A percentile compares a stretch with the other conserved stretches of the same genome.
These are phyloP conservation scores for Arxiozyma slooffiae DNA, from an alignment of 1,139 yeast species.

Conservation along the genomic window DNA sequence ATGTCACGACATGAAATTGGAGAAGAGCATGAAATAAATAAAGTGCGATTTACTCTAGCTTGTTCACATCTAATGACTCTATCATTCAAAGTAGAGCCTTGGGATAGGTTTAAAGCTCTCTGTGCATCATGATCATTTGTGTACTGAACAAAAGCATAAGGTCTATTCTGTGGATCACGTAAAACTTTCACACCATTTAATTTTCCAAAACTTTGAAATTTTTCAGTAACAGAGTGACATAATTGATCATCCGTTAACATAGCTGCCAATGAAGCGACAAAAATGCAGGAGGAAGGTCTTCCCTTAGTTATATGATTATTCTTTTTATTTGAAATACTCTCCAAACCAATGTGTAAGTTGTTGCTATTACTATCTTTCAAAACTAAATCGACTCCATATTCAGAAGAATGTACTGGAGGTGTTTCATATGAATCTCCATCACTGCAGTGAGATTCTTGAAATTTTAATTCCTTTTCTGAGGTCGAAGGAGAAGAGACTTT, in stretches of 20 bases:
- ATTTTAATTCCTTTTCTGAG: conserved; percentile 12
- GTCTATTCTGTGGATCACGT: conserved; percentile 72
- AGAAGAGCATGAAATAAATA: conserved; percentile 39
- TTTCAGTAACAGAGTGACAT: conserved; percentile 55
- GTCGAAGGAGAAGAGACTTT: conserved; percentile 15
- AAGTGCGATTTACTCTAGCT: conserved; percentile 82
- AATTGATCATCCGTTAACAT: conserved; percentile 58
- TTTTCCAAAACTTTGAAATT: conserved; percentile 59
- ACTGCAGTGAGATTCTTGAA: neutral
- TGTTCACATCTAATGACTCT: conserved; percentile 77
- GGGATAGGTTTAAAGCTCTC: conserved; percentile 58
- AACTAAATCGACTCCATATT: neutral
- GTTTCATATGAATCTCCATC: neutral
- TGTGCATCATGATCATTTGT: conserved; percentile 60
- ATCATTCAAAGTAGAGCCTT: conserved; percentile 59
- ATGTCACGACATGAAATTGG: conserved; percentile 29
- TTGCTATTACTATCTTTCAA: neutral
- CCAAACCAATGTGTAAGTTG: neutral
- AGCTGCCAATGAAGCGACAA: conserved; percentile 72
- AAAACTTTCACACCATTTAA: conserved; percentile 72
- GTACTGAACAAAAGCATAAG: conserved; percentile 91
- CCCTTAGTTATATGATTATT: conserved; percentile 24
- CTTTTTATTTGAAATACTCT: neutral
- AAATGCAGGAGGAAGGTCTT: conserved; percentile 77
- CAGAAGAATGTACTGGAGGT: neutral